Evolutionary conservation across 2,329 filamentous ascomycete genomes (phyloP), one percentile per base, ranked within the genome.

Genomic region (Apiospora sp.): DNA sequence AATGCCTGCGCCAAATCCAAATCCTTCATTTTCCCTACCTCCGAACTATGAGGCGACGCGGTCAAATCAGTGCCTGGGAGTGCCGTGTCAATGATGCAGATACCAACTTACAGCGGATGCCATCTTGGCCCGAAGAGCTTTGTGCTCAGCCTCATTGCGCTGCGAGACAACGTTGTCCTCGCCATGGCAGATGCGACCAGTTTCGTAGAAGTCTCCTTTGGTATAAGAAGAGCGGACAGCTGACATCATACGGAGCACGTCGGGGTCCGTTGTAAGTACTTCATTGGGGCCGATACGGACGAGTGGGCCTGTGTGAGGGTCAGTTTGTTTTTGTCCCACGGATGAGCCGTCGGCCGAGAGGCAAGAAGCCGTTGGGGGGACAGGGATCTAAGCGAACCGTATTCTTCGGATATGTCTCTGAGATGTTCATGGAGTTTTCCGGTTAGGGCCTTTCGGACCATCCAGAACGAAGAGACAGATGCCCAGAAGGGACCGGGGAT

Each of bases 1-100:
- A 73, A 85, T 82, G 64, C 82, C 82, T 1, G 79, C 74, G 61
- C 85, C 82, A n/a, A 85, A 84, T 1, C 80, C 78, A 64, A 83
- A 85, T 0, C 81, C 81, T 24, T 85, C 82, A 51, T 87, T 87
- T 51, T 87, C 86, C 73, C 85, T 87, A 16, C 85, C 86, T 22
- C 86, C 82, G 74, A 88, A 89, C 87, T 87, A 67, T 12, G 34
- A n/a, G 10, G 3, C 58, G n/a, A 22, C 30, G 8, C 19, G 58
- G 30, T 41, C 22, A 78, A 77, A 68, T 80, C 16, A 19, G 37
- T 0, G 4, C 46, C 37, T 74, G 44, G 13, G 71, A n/a, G 71
- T n/a, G 8, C 3, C 27, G 13, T 8, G 19, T 41, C 7, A 2
- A 48, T 14, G 67, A 3, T 22, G 48, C n/a, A 30, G 41, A 41